These are phyloP conservation scores for Knoxia roxburghii DNA, from an alignment of 257 asterid species.

Conservation along the genomic window DNA sequence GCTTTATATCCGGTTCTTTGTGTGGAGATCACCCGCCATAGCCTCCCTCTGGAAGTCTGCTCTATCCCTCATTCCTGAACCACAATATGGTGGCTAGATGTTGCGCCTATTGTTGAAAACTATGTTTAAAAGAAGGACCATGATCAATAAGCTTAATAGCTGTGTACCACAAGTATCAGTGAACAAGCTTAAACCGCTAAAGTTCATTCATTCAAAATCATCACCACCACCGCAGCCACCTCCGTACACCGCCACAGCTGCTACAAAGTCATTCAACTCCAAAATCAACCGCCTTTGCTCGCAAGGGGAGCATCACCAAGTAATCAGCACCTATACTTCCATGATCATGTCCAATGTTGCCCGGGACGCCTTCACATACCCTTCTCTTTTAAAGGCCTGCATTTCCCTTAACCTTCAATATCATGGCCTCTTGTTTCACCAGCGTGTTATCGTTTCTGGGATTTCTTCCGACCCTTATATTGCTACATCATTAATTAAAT, in stretches of 20 bases:
- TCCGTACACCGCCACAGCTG: conserved; percentile 21
- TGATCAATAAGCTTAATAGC: neutral
- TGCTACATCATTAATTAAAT: conserved; percentile 55
- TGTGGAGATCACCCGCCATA: no score
- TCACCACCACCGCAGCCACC: conserved; percentile 18
- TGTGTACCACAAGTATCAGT: neutral
- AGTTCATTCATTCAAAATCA: conserved; percentile 25
- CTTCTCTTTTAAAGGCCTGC: conserved; percentile 74
- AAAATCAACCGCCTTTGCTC: conserved; percentile 54
- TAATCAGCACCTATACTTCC: conserved; percentile 39
- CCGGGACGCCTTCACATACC: conserved; percentile 70
- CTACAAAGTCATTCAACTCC: conserved; percentile 49
- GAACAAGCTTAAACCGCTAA: conserved; percentile 39
- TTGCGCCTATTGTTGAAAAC: no score
- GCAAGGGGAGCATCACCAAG: conserved; percentile 53
- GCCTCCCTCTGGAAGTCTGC: no score
- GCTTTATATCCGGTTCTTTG: no score
- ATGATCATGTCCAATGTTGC: conserved; percentile 44
- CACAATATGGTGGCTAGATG: no score
- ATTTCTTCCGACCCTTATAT: conserved; percentile 57
- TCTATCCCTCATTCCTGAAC: no score
- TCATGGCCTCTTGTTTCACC: conserved; percentile 65
- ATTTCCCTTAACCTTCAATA: conserved; percentile 43
- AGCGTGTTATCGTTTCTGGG: conserved; percentile 48
- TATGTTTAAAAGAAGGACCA: neutral